Conservation (phyloP, 306 rosid species). For the Medicago arabica region DNA sequence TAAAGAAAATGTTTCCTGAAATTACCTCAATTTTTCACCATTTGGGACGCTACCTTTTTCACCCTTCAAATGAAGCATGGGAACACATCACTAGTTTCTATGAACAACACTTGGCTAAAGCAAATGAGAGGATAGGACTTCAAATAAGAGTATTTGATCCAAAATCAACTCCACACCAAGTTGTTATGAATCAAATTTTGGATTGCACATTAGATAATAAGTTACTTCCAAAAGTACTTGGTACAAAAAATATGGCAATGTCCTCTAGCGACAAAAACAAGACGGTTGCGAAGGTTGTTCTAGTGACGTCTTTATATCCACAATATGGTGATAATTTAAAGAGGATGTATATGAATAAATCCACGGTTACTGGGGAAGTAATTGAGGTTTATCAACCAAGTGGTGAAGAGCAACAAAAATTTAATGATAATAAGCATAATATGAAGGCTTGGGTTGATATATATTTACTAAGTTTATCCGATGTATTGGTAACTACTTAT, state of each 20-base stretch:
- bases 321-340: constrained; percentile 49
- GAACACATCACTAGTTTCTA: constrained; percentile 47
- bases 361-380: constrained; percentile 54
- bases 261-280: not conserved
- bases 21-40: constrained; percentile 44
- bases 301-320: constrained; percentile 56
- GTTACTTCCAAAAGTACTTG: constrained; percentile 47
- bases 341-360: constrained; percentile 50
- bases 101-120: constrained; percentile 35
- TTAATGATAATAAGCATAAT: constrained; percentile 55
- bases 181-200: constrained; percentile 50
- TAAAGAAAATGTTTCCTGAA: constrained; percentile 38
- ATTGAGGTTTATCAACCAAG: not conserved
- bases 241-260: not conserved
- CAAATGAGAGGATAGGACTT: constrained; percentile 31
- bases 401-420: constrained; percentile 52
- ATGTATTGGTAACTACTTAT: constrained; percentile 63
- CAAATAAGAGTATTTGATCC: constrained; percentile 44
- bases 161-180: constrained; percentile 2
- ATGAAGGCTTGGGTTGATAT: constrained; percentile 64
- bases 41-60: constrained; percentile 43
- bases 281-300: constrained; percentile 44
- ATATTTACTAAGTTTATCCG: constrained; percentile 62
- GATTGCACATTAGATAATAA: constrained; percentile 52
- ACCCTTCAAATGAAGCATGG: constrained; percentile 53